These are phyloP conservation scores for Malus orientalis DNA, from an alignment of 306 rosid genomes.

Conservation along the genomic window DNA sequence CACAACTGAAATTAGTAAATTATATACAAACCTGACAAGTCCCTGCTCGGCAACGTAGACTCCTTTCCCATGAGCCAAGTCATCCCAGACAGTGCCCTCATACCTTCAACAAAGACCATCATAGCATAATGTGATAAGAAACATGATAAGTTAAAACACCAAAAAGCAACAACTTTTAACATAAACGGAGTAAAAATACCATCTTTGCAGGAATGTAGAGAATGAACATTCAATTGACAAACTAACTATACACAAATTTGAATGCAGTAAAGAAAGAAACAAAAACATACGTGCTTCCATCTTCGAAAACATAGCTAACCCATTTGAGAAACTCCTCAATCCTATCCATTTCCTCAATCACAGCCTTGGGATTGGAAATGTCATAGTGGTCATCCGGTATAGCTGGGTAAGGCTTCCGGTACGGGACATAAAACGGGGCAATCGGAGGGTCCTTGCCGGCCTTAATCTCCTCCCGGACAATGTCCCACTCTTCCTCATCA, in stretches of 20 bases:
- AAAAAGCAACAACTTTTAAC: background rate
- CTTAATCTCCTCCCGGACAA: conserved; percentile 31
- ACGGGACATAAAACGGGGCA: conserved; percentile 79
- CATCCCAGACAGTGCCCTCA: conserved; percentile 98
- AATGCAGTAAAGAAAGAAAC: background rate
- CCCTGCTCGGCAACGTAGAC: conserved; percentile 55
- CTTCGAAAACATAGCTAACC: conserved; percentile 84
- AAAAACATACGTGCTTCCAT: conserved; percentile 75
- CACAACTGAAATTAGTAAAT: background rate
- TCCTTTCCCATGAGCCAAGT: conserved; percentile 94
- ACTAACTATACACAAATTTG: background rate
- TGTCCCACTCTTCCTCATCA: conserved; percentile 48
- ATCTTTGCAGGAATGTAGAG: background rate
- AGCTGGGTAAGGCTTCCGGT: conserved; percentile 46
- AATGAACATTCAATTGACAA: no score
- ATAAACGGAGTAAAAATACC: background rate
- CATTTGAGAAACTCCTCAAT: conserved; percentile 87
- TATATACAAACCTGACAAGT: conserved; percentile 66
- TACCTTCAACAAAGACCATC: conserved; percentile 38
- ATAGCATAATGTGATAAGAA: background rate
- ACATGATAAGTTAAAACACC: background rate
- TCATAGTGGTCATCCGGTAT: conserved; percentile 52
- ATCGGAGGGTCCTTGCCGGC: conserved; percentile 54
- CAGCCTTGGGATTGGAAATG: conserved; percentile 42
- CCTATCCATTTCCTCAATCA: conserved; percentile 80